These are phyloP conservation scores for Apophysomyces ossiformis DNA, from an alignment of 371 early-diverging fungal species.

Conservation along the genomic window DNA sequence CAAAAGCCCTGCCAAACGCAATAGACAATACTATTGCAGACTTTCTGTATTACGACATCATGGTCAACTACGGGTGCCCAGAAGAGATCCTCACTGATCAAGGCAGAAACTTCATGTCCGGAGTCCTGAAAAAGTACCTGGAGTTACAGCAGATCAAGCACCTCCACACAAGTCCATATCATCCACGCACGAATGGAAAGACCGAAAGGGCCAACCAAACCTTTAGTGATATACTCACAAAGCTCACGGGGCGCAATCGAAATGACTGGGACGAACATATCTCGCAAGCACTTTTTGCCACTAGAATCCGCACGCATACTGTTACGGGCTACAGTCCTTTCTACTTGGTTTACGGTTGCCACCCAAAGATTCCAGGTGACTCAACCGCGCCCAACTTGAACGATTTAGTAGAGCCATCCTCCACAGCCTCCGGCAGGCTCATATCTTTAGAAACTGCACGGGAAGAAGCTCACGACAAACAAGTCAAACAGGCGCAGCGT, in stretches of 20 bases:
- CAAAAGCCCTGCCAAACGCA: too few relatives aligned
- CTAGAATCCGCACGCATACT: conserved; percentile 18
- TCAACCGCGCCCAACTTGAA: not conserved
- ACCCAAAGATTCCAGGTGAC: conserved; percentile 23
- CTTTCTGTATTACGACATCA: too few relatives aligned
- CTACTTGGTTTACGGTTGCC: conserved; percentile 21
- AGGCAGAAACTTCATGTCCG: too few relatives aligned
- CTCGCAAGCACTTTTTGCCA: conserved; percentile 21
- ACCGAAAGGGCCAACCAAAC: too few relatives aligned
- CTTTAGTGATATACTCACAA: too few relatives aligned
- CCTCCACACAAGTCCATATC: too few relatives aligned
- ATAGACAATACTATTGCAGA: too few relatives aligned
- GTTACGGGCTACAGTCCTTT: conserved; percentile 21
- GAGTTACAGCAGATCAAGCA: too few relatives aligned
- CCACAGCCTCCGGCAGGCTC: not conserved
- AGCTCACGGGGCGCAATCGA: not conserved
- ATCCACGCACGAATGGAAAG: too few relatives aligned
- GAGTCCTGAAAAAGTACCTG: too few relatives aligned
- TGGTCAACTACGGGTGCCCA: too few relatives aligned
- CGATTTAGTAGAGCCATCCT: not conserved
- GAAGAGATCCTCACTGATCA: too few relatives aligned
- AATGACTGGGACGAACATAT: conserved; percentile 20
- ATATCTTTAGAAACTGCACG: not conserved
- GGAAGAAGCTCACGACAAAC: not conserved
- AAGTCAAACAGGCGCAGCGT: not conserved